These are phyloP conservation scores for Apiospora koreana DNA, from an alignment of 2,329 filamentous ascomycete species.

Conservation along the genomic window DNA sequence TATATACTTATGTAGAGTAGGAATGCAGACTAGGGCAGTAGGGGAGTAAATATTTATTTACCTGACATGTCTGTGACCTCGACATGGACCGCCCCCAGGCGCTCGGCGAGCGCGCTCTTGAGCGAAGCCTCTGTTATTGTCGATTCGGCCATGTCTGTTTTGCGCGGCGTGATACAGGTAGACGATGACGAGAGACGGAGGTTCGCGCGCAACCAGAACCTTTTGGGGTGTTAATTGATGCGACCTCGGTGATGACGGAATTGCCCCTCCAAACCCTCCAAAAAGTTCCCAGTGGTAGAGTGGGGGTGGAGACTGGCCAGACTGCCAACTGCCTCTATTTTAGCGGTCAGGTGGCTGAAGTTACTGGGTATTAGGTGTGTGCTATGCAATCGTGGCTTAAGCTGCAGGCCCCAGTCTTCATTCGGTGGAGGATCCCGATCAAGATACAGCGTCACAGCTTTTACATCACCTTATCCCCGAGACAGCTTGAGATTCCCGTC, in stretches of 20 bases:
- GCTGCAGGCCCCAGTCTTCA: neutral
- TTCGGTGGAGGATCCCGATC: neutral
- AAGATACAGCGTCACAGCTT: neutral
- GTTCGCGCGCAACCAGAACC: neutral
- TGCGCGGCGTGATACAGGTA: neutral
- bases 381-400: neutral
- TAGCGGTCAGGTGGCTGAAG: neutral
- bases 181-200: neutral
- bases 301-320: neutral
- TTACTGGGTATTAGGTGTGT: neutral
- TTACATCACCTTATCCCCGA: neutral
- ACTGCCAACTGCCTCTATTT: neutral
- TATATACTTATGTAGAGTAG: neutral
- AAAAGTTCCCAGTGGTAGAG: neutral
- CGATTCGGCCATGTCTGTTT: slow-evolving; percentile 29
- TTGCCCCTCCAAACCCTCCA: slow-evolving; percentile 9
- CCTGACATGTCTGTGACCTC: slow-evolving; percentile 92
- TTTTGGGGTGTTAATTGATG: neutral
- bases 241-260: slow-evolving; percentile 13
- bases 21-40: neutral
- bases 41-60: slow-evolving; percentile 38
- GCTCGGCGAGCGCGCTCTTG: slow-evolving; percentile 66
- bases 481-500: neutral
- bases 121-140: slow-evolving; percentile 74
- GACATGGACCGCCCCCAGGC: slow-evolving; percentile 75